These are phyloP conservation scores for Liquidambar formosana DNA, from an alignment of 164 flowering plant genomes.

Conservation along the genomic window DNA sequence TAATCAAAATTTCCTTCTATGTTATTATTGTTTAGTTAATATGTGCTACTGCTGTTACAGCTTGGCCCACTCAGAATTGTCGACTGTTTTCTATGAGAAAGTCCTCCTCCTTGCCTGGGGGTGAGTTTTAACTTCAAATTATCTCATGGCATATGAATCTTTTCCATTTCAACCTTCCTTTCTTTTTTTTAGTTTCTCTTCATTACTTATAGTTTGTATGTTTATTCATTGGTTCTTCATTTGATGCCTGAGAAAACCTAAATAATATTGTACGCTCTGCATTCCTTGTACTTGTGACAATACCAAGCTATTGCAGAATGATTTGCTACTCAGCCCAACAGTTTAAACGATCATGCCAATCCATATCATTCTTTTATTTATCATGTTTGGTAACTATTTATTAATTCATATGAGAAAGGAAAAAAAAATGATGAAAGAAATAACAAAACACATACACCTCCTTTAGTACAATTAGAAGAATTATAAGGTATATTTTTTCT, in stretches of 20 bases:
- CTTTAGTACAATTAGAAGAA: too few relatives aligned
- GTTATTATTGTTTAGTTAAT: conserved; percentile 6
- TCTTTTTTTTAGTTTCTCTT: not conserved
- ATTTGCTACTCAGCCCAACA: not conserved
- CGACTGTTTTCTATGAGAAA: conserved; percentile 93
- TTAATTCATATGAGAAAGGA: not conserved
- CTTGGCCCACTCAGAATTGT: conserved; percentile 94
- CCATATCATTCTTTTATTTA: too few relatives aligned
- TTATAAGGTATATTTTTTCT: too few relatives aligned
- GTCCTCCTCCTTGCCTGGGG: conserved; percentile 89
- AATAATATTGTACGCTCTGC: not conserved
- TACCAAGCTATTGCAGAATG: not conserved
- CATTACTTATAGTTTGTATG: not conserved
- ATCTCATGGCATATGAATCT: not conserved
- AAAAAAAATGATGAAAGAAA: not conserved
- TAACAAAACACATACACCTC: too few relatives aligned
- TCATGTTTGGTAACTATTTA: too few relatives aligned
- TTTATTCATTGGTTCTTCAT: not conserved
- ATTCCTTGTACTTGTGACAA: not conserved
- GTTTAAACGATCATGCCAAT: too few relatives aligned
- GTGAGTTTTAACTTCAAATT: conserved; percentile 41
- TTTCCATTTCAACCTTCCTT: not conserved
- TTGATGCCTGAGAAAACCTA: not conserved
- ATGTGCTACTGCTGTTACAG: conserved; percentile 36
- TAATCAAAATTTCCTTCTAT: conserved; percentile 5